Percentiles rank a stretch among this genome's conserved stretches.
These are phyloP conservation scores for Thermomucor indicae-seudaticae DNA, from an alignment of 371 early-diverging fungal genomes.

Conservation along the genomic window DNA sequence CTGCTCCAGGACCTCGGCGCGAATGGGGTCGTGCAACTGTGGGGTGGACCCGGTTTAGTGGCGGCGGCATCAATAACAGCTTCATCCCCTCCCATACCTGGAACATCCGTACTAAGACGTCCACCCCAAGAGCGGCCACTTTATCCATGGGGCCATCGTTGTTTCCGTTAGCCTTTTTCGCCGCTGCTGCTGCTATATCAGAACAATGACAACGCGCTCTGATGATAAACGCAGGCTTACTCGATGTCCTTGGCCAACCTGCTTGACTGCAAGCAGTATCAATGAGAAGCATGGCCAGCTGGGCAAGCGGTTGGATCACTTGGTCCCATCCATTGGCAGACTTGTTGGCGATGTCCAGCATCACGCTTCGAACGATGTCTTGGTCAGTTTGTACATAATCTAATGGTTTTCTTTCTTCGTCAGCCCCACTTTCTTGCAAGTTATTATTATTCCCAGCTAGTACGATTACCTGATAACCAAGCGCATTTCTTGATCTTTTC, in stretches of 20 bases:
- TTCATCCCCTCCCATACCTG: conserved; percentile 25
- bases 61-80: not conserved
- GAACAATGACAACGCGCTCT: too few relatives aligned
- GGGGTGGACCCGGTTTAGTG: not conserved
- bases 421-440: too few relatives aligned
- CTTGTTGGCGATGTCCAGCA: conserved; percentile 32
- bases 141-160: not conserved
- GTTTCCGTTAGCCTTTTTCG: not conserved
- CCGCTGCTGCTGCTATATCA: not conserved
- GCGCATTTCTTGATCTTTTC: conserved; percentile 43
- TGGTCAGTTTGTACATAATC: conserved; percentile 14
- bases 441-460: not conserved
- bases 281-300: conserved; percentile 49
- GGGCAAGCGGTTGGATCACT: conserved; percentile 54
- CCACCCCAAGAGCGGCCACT: conserved; percentile 33
- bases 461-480: conserved; percentile 47
- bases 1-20: conserved; percentile 57
- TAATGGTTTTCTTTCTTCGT: conserved; percentile 5
- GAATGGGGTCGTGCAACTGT: conserved; percentile 55
- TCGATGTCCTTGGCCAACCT: conserved; percentile 9
- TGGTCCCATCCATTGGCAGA: conserved; percentile 61
- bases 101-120: conserved; percentile 43
- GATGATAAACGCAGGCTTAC: too few relatives aligned
- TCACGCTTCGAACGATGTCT: conserved; percentile 4
- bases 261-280: conserved; percentile 36